Evolutionary conservation across 306 rosid genomes (phyloP).

Genomic region (Acacia crassicarpa): DNA sequence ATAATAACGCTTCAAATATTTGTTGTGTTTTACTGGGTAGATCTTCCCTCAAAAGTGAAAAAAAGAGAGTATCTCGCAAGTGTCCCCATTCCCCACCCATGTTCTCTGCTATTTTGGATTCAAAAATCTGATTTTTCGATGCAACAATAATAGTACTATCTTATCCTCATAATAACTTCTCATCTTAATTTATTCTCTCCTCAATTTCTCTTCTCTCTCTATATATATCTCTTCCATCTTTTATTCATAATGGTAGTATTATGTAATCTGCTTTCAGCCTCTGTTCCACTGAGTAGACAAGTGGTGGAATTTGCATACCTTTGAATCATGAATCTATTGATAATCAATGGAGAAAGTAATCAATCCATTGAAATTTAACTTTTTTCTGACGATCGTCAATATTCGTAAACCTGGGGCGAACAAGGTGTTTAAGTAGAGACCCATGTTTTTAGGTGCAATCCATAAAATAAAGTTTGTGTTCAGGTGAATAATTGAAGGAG

Average conservation of each 20-base stretch:
- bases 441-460: not conserved
- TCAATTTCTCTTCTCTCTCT: not conserved
- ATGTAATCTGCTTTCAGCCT: not conserved
- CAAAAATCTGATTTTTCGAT: not conserved
- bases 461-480: too few relatives aligned
- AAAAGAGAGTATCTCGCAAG: not conserved
- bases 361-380: not conserved
- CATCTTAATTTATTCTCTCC: too few relatives aligned
- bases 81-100: not conserved
- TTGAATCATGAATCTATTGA: not conserved
- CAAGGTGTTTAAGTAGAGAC: not conserved
- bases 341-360: not conserved
- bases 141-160: not conserved
- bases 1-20: not conserved
- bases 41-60: not conserved
- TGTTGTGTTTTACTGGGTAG: not conserved
- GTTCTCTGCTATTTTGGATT: not conserved
- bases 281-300: not conserved
- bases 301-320: not conserved
- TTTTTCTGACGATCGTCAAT: not conserved
- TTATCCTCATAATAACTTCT: not conserved
- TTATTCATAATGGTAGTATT: too few relatives aligned
- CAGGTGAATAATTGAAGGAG: not conserved
- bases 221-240: too few relatives aligned
- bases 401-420: not conserved